Evolutionary conservation across 345 rosid species (phyloP), one percentile per base, ranked within the genome.

Genomic region (Bruguiera sexangula): DNA sequence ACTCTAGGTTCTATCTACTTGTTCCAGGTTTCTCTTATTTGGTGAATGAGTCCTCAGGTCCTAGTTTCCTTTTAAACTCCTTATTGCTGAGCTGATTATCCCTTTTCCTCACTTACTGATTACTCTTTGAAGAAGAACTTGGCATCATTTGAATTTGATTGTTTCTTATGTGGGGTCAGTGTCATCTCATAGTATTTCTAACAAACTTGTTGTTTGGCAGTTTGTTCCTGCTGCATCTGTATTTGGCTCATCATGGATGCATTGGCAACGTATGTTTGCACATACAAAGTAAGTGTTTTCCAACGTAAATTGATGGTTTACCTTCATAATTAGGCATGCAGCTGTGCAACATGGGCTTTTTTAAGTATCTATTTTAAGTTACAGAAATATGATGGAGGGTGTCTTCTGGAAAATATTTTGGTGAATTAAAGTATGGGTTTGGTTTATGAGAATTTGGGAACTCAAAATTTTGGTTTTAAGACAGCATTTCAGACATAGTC

Each of bases 221-320:
- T 65, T 81, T 71, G 96, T 86, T 72, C 96, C 97, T 8, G 86
- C 86, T 30, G 88, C 88, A 69, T 80, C 87, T 60, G 89, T 86
- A 52, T 83, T 76, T 80, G 98, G 98, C 66, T 75, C 90, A 66
- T 86, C 89, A 18, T 87, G 88, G 93, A 60, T 77, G 60, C 85
- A 88, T 76, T 89, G 96, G 95, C 90, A 74, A 57, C 89, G 88
- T 16, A 66, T 86, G 31, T 89, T 83, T 60, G 89, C 87, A 15
- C 71, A 69, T 37, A 80, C 89, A 30, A 82, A 85, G 98, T 91
- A 80, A 78, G 81, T 46, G 37, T 55, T 72, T 39, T 69, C 43
- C 56, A 58, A 37, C n/a, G 36, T 39, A 51, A 20, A 20, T 62
- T 27, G 8, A 26, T 24, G 27, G 30, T 53, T 62, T 26, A 34